Evolutionary conservation across 2,329 filamentous ascomycete genomes (phyloP), one percentile per base, ranked within the genome.

Genomic region (Alternaria brassicae): DNA sequence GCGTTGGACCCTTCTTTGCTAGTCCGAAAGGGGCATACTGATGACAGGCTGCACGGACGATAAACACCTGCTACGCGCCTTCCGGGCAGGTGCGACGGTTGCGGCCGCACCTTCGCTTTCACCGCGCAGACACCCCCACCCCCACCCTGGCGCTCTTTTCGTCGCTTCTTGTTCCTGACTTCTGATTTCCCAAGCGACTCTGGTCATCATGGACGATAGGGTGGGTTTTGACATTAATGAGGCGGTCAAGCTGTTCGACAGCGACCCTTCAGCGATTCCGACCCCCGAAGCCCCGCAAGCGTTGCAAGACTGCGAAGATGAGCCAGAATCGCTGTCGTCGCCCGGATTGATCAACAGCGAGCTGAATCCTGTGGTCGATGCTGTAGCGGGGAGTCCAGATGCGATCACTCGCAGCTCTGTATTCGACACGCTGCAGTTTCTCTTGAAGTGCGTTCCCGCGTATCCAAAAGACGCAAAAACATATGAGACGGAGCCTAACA

Each of bases 171-270:
- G 49, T 61, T 63, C 39, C 45, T 60, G 52, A 17, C 56, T 60
- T 50, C 54, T 54, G 28, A 25, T 49, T 49, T 44, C 34, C 58
- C 60, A 53, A 50, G 53, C 61, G 53, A 64, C 53, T 63, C 56
- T 65, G 66, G 68, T 74, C 88, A 90, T 84, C 73, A 91, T 91
- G 82, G 84, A 85, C 70, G 82, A 83, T 66, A 81, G 80, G 65
- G 86, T 93, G 77, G 86, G 89, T 74, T 99, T 99, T 81, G 92
- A 98, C 79, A 92, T 99, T 80, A 97, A 97, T 78, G 91, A 97
- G 82, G 92, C 93, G 67, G 90, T 98, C 79, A 97, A 97, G 84
- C 87, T 92, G 77, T 99, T 97, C 81, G 91, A 97, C 86, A 96
- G 92, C 80, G 94, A 98, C 77, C 94, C 95, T 8, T 84, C 88